phyloP scores from a whole-genome alignment of 1,284 basidiomycete species.

The Calocybe gambosa region DNA sequence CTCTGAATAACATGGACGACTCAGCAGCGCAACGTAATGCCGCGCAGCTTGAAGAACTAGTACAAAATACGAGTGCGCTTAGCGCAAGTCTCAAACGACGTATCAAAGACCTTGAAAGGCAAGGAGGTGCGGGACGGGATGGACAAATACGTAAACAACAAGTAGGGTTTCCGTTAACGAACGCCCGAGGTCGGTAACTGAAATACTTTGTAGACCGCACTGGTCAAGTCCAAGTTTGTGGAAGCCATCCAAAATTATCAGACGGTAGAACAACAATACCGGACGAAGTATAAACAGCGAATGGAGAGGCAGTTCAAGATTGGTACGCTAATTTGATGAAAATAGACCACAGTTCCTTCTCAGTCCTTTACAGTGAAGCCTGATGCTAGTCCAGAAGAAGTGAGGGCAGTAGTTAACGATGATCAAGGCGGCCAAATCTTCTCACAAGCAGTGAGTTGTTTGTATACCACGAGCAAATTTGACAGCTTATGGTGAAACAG shows the following conservation, averaged over 20 bases:
- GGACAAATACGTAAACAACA: slow-evolving; percentile 81
- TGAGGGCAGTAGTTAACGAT: slow-evolving; percentile 82
- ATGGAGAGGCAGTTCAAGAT: slow-evolving; percentile 97
- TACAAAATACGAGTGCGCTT: slow-evolving; percentile 72
- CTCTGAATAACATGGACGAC: slow-evolving; percentile 76
- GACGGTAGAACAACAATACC: slow-evolving; percentile 88
- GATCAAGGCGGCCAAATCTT: slow-evolving; percentile 88
- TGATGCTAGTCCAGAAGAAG: slow-evolving; percentile 88
- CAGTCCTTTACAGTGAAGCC: slow-evolving; percentile 68
- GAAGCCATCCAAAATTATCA: slow-evolving; percentile 87
- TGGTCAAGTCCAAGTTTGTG: slow-evolving; percentile 78
- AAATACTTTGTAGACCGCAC: slow-evolving; percentile 44
- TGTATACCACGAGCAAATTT: background rate
- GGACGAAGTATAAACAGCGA: slow-evolving; percentile 89
- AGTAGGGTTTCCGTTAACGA: slow-evolving; percentile 34
- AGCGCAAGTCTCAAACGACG: slow-evolving; percentile 72
- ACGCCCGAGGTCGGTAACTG: background rate
- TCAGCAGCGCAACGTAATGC: slow-evolving; percentile 54
- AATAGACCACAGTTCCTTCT: background rate
- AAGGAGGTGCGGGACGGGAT: slow-evolving; percentile 67
- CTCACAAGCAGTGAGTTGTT: slow-evolving; percentile 76
- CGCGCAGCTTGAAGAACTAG: slow-evolving; percentile 65
- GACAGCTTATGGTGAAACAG: slow-evolving; percentile 31
- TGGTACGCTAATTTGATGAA: slow-evolving; percentile 37
- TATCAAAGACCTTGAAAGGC: slow-evolving; percentile 73